Evolutionary conservation across 768 basidiomycete species (phyloP).

Genomic region (Tulasnella sp.): DNA sequence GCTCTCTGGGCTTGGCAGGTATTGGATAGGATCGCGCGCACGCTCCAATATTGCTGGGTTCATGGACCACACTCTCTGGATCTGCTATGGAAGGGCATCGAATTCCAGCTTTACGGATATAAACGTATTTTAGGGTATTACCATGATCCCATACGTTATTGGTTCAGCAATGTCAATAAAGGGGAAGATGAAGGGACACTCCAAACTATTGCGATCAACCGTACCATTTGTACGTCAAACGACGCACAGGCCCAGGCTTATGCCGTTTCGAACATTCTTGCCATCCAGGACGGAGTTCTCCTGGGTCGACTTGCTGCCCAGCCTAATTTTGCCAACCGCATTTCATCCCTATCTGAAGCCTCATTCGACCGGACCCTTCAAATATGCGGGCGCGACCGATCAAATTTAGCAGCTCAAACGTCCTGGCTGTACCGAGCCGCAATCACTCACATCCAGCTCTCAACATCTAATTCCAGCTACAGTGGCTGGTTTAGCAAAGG

Average conservation of each 20-base stretch:
- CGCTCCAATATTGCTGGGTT: no score
- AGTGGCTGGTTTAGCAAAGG: not conserved
- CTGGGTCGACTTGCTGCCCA: not conserved
- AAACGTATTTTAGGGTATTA: no score
- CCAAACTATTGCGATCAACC: not conserved
- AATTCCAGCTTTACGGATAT: no score
- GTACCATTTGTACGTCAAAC: not conserved
- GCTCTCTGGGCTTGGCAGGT: no score
- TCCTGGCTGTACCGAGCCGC: not conserved
- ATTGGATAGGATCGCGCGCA: no score
- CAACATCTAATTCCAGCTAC: not conserved
- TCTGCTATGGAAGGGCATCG: no score
- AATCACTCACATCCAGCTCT: not conserved
- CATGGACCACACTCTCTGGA: no score
- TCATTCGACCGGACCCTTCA: not conserved
- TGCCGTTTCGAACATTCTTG: not conserved
- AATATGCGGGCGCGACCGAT: not conserved
- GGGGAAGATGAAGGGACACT: not conserved
- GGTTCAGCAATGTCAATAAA: no score
- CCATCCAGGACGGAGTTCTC: not conserved
- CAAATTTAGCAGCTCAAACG: not conserved
- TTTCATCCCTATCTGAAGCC: not conserved
- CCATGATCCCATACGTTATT: no score
- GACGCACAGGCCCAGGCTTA: not conserved
- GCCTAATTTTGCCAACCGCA: not conserved